Conservation (phyloP, 345 rosid species). For the Bruguiera parviflora region DNA sequence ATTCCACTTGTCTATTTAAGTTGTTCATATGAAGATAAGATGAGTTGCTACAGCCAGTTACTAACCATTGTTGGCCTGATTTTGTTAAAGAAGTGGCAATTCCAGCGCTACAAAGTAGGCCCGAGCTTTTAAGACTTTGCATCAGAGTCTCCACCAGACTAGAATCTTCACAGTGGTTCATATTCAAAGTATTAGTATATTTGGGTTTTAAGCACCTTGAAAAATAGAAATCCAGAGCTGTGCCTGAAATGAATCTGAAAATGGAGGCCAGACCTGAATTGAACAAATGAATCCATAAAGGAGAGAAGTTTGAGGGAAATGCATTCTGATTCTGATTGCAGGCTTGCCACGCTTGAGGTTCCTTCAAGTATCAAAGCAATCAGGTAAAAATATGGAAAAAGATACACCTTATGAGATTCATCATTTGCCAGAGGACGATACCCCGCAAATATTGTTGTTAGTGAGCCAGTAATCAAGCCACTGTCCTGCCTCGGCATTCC, state of each 20-base stretch:
- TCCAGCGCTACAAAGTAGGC: constrained; percentile 60
- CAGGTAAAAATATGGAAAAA: not conserved
- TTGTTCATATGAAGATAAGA: too few species aligned
- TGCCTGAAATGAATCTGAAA: not conserved
- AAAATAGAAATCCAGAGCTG: not conserved
- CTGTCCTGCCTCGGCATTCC: constrained; percentile 72
- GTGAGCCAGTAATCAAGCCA: constrained; percentile 87
- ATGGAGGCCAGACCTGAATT: constrained; percentile 49
- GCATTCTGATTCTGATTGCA: constrained; percentile 55
- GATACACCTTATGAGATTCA: not conserved
- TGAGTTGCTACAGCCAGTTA: too few species aligned
- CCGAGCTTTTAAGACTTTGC: constrained; percentile 56
- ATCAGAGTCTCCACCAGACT: constrained; percentile 52
- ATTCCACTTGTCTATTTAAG: not conserved
- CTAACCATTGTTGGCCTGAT: constrained; percentile 79
- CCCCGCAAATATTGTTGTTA: constrained; percentile 26
- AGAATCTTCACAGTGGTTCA: constrained; percentile 40
- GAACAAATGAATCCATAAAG: constrained; percentile 72
- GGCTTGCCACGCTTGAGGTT: constrained; percentile 51
- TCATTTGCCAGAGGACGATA: not conserved
- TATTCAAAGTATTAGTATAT: constrained; percentile 11
- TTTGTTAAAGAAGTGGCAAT: constrained; percentile 65
- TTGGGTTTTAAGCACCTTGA: not conserved
- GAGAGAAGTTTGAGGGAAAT: constrained; percentile 79
- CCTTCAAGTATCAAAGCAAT: constrained; percentile 31